Evolutionary conservation across 2,329 filamentous ascomycete species (phyloP).

Genomic region (Colletotrichum abscissum): DNA sequence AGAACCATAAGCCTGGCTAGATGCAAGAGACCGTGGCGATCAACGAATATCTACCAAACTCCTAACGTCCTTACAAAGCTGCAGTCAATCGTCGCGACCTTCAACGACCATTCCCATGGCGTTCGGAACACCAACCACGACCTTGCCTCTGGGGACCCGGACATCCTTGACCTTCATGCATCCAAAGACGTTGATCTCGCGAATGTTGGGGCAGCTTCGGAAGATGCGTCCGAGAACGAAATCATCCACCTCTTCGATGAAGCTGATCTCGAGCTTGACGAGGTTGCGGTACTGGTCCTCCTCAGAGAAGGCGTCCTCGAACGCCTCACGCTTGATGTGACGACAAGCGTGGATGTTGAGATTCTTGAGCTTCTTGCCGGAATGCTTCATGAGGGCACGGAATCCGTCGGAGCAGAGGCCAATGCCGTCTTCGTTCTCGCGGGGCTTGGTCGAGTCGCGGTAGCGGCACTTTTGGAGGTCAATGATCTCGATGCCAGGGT

Average conservation of each 20-base stretch:
- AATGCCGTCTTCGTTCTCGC: slow-evolving; percentile 71
- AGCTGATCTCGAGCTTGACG: slow-evolving; percentile 79
- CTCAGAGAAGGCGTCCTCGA: slow-evolving; percentile 77
- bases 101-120: slow-evolving; percentile 71
- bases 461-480: slow-evolving; percentile 85
- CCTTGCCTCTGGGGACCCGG: slow-evolving; percentile 64
- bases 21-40: background rate
- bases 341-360: slow-evolving; percentile 88
- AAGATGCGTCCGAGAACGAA: slow-evolving; percentile 73
- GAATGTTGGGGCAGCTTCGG: slow-evolving; percentile 69
- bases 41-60: background rate
- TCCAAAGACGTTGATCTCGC: slow-evolving; percentile 71
- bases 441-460: slow-evolving; percentile 76
- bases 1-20: background rate
- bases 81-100: slow-evolving; percentile 43
- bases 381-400: slow-evolving; percentile 85
- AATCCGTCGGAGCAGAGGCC: slow-evolving; percentile 84
- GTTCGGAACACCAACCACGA: slow-evolving; percentile 69
- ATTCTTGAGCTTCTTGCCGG: slow-evolving; percentile 71
- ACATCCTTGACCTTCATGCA: slow-evolving; percentile 71
- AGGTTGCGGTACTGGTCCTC: slow-evolving; percentile 74
- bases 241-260: slow-evolving; percentile 76
- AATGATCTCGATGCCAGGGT: slow-evolving; percentile 75
- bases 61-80: no score
- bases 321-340: slow-evolving; percentile 78